Evolutionary conservation across 108 stramenopile species (phyloP).

Genomic region (Cyclotella sp.): DNA sequence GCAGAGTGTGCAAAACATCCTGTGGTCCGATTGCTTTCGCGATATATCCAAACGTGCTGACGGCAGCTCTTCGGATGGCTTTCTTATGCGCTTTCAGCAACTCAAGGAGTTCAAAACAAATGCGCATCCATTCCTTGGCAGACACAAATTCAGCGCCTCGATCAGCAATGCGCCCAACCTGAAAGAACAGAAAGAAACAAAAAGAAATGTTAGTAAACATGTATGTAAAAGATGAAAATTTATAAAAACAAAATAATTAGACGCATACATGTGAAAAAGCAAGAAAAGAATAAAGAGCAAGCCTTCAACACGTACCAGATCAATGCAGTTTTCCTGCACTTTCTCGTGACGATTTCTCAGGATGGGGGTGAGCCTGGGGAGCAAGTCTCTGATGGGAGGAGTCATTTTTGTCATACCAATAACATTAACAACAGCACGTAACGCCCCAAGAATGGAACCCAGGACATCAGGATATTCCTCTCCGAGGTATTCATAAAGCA

Average conservation of each 20-base stretch:
- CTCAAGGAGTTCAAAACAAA: slow-evolving; percentile 99
- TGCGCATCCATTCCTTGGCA: slow-evolving; percentile 99
- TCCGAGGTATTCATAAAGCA: slow-evolving; percentile 99
- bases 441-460: slow-evolving; percentile 94
- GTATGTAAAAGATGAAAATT: slow-evolving; percentile 13
- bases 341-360: slow-evolving; percentile 98
- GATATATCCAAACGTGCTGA: slow-evolving; percentile 99
- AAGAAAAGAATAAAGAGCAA: slow-evolving; percentile 8
- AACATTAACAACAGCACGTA: slow-evolving; percentile 96
- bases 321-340: slow-evolving; percentile 98
- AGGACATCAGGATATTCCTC: slow-evolving; percentile 99
- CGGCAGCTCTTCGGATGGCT: slow-evolving; percentile 96
- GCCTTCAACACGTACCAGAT: slow-evolving; percentile 65
- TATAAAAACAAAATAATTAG: slow-evolving; percentile 16
- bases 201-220: slow-evolving; percentile 58
- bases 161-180: slow-evolving; percentile 97
- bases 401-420: slow-evolving; percentile 99
- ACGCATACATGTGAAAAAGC: slow-evolving; percentile 2
- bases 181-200: slow-evolving; percentile 6
- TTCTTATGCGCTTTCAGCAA: slow-evolving; percentile 99
- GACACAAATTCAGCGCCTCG: slow-evolving; percentile 97
- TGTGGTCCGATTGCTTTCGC: slow-evolving; percentile 99
- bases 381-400: slow-evolving; percentile 95
- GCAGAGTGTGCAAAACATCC: slow-evolving; percentile 97
- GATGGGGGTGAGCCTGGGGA: slow-evolving; percentile 98